These are phyloP conservation scores for Hyphodiscus sp. DNA, from an alignment of 2,329 filamentous ascomycete genomes.

Conservation along the genomic window DNA sequence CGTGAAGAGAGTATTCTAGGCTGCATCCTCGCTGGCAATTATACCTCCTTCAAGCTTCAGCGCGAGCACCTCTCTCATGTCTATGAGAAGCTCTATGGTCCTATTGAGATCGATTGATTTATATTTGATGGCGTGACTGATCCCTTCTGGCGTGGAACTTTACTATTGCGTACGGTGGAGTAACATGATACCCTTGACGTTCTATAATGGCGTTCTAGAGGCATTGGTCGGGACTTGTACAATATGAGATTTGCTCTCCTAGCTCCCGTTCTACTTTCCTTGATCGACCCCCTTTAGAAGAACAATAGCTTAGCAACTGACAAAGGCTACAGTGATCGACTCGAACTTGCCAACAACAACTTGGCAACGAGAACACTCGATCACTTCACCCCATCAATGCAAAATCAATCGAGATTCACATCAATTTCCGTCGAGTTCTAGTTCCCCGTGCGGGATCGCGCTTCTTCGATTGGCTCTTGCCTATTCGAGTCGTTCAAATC, in stretches of 20 bases:
- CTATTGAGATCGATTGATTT: conserved; percentile 6
- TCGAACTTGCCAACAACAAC: conserved; percentile 9
- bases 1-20: conserved; percentile 49
- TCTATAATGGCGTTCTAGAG: conserved; percentile 13
- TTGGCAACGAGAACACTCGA: conserved; percentile 20
- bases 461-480: background rate
- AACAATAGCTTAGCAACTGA: conserved; percentile 17
- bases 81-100: conserved; percentile 23
- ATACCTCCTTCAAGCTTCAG: conserved; percentile 65
- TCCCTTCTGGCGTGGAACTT: conserved; percentile 8
- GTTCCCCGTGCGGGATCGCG: background rate
- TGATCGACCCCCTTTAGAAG: background rate
- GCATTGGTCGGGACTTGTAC: conserved; percentile 18
- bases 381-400: conserved; percentile 12
- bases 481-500: background rate
- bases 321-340: conserved; percentile 26
- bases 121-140: conserved; percentile 3
- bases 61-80: conserved; percentile 43
- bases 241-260: conserved; percentile 13
- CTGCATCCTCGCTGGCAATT: conserved; percentile 70
- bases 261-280: conserved; percentile 10
- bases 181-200: conserved; percentile 19
- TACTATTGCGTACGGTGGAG: conserved; percentile 20
- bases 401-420: conserved; percentile 6
- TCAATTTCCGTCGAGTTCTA: conserved; percentile 1